Base-by-base conservation (phyloP, 2,329 filamentous ascomycete species). In the Alternaria incomplexa region DNA sequence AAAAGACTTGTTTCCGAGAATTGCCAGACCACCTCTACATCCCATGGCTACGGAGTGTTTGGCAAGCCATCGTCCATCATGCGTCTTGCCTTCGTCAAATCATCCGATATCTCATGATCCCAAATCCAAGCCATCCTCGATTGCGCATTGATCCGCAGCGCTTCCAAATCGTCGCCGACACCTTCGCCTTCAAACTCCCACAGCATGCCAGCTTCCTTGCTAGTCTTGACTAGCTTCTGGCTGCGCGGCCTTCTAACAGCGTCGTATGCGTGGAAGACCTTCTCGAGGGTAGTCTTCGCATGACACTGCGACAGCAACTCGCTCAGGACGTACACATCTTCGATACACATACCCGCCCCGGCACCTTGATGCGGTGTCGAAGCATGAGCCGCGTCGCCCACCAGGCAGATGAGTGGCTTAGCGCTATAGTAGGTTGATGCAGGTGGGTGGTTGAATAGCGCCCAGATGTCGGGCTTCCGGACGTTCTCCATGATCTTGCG, bases 311-410 rank as follows among this genome's bases (percentile, higher is more conserved):
- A 73, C 15, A 85, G 63, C 5, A 85, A 57, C 8, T 75, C 71
- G 8, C 79, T 77, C 40, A 87, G 78, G 0, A 83, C 72, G 25
- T 85, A 80, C 1, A 80, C 83, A 58, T 88, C 86, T 71, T 88
- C 86, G 53, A 88, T 80, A 7, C 85, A 85, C 69, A 85, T 83
- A 0, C 85, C 84, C 0, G 86, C 86, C 1, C 86, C 87, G 0
- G 85, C 80, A 0, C 47, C 47, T 15, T 51, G 26, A 2, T 51
- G 47, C 10, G 60, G 55, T 22, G 60, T 62, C 7, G 56, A 54
- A 9, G 60, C 60, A 26, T 62, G 60, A 12, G 60, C 60, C 4
- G 60, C 60, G 63, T 88, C 86, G 6, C 87, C 87, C 0, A 86
- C 79, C 1, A 88, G 67, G 51, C 83, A 81, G 9, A 83, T 66